Conservation (phyloP, 495 filamentous ascomycete genomes). For the Talaromyces nanjingensis region DNA sequence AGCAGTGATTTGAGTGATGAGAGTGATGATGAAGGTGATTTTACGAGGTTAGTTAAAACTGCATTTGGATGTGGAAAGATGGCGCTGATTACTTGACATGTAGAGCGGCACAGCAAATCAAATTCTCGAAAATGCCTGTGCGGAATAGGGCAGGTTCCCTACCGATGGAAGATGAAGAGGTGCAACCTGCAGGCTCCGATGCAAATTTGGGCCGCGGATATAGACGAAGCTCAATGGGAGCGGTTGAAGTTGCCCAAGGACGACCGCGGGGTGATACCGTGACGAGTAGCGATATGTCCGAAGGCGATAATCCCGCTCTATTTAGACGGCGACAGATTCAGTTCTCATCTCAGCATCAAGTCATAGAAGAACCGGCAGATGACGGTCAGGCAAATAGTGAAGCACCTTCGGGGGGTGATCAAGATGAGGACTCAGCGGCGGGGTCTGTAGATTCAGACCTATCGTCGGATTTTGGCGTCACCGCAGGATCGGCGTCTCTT, state of each 20-base stretch:
- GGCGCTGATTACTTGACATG: constrained; percentile 14
- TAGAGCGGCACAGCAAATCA: constrained; percentile 71
- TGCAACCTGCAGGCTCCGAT: constrained; percentile 48
- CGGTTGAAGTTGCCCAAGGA: constrained; percentile 66
- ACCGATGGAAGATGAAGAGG: constrained; percentile 60
- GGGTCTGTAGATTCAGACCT: constrained; percentile 58
- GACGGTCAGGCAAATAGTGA: constrained; percentile 47
- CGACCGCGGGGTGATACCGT: constrained; percentile 75
- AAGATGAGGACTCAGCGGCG: constrained; percentile 56
- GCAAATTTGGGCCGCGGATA: constrained; percentile 41
- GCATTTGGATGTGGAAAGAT: neutral
- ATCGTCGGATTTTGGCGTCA: constrained; percentile 63
- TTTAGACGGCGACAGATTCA: constrained; percentile 57
- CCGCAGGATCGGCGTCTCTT: constrained; percentile 54
- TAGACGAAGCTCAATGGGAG: constrained; percentile 68
- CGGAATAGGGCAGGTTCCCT: constrained; percentile 80
- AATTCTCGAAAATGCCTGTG: constrained; percentile 92
- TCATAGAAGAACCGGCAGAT: constrained; percentile 50
- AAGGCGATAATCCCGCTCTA: constrained; percentile 70
- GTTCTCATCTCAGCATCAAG: constrained; percentile 40
- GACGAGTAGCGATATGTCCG: constrained; percentile 87
- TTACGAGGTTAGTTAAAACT: constrained; percentile 25
- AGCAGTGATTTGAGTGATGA: constrained; percentile 96
- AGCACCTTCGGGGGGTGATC: constrained; percentile 30
- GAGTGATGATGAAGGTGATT: constrained; percentile 81